phyloP scores from a whole-genome alignment of 257 asterid genomes.

The Perilla frutescens region DNA sequence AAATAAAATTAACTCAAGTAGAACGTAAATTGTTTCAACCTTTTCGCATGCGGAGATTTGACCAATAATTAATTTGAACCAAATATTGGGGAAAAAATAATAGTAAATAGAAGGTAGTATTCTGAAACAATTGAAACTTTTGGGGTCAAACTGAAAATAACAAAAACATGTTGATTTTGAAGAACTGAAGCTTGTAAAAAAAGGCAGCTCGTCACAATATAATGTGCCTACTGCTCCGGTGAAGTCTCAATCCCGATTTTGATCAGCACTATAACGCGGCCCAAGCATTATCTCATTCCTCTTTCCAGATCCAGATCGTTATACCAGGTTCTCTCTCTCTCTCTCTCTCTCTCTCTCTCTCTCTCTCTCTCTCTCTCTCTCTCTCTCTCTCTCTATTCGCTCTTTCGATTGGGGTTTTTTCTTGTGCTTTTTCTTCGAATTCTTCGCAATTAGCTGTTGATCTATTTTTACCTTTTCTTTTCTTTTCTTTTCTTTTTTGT shows the following conservation, averaged over 20 bases:
- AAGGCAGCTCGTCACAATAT: slow-evolving; percentile 38
- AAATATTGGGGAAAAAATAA: background rate
- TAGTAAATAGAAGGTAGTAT: too few species aligned
- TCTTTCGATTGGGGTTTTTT: background rate
- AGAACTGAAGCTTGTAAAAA: slow-evolving; percentile 44
- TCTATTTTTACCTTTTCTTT: background rate
- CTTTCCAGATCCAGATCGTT: slow-evolving; percentile 41
- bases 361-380: slow-evolving; percentile 5
- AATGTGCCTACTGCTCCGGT: slow-evolving; percentile 30
- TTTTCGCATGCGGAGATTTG: background rate
- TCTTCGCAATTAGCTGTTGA: slow-evolving; percentile 5
- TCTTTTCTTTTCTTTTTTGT: background rate
- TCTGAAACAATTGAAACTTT: slow-evolving; percentile 5
- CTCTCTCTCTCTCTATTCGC: background rate
- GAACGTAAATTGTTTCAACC: background rate
- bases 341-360: background rate
- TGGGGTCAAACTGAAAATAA: slow-evolving; percentile 34
- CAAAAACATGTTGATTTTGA: background rate
- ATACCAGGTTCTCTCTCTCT: slow-evolving; percentile 38
- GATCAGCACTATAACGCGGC: slow-evolving; percentile 11
- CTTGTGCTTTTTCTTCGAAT: slow-evolving; percentile 3
- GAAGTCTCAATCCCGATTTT: slow-evolving; percentile 27
- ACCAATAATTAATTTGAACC: background rate
- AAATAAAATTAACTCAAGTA: too few species aligned
- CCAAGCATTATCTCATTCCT: background rate